Base-by-base conservation (phyloP, 1,284 basidiomycete species). In the Anthracocystis walkeri region DNA sequence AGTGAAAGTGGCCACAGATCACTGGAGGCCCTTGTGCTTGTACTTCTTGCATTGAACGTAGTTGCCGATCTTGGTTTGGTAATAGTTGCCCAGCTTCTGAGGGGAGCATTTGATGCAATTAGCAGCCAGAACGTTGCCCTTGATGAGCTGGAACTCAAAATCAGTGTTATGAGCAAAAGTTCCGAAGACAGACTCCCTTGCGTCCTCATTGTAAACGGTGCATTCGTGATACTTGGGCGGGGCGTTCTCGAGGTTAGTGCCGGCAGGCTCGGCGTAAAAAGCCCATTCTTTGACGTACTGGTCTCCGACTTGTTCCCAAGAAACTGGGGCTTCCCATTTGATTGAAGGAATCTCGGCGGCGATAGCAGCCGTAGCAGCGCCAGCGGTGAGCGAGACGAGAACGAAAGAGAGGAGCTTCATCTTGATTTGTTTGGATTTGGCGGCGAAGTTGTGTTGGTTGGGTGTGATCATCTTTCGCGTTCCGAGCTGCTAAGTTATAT, bases 161-260 rank as follows among this genome's bases (percentile, higher is more conserved):
- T 41, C 38, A 6, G 18, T 21, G 18, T 58, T 38, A 35, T 35
- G n/a, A 29, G 23, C 33, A 23, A 58, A 46, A 35, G 38, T 29
- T 21, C 16, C 21, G 16, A 27, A 31, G 18, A 42, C 53, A 16
- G 10, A 29, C 2, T 42, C 40, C 40, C 42, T 55, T 11, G 21
- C 14, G 12, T 18, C 12, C 8, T 20, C 21, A 23, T 25, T 27
- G 40, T 14, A 6, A 38, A 11, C 52, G 16, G 12, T 20, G 53
- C 53, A 55, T 10, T 44, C 27, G 53, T 31, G 25, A 10, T 55
- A 55, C 27, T 55, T 27, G 41, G 53, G 53, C 41, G 29, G 31
- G n/a, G 21, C 25, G 7, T 7, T 31, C 1, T 11, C 10, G n/a
- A 55, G 53, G 18, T 45, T 20, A 0, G 41, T 55, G n/a, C 42